Percentiles rank a stretch among this genome's conserved stretches.
These are phyloP conservation scores for Poa annua DNA, from an alignment of 176 grass and related monocot genomes.

Conservation along the genomic window DNA sequence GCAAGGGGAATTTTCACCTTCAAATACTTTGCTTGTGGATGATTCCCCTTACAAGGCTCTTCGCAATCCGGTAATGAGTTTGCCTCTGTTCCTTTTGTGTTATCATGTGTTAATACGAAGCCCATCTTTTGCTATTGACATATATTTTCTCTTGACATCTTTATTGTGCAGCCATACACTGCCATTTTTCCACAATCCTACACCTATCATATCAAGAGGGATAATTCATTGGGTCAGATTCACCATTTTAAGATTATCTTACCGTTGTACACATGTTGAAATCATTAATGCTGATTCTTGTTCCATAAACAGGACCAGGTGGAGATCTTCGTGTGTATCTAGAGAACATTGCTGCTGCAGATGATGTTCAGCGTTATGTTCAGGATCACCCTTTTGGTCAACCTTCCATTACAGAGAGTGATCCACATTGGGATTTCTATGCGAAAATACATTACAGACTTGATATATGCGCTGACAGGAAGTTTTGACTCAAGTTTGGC, in stretches of 20 bases:
- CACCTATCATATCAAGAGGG: slow-evolving; percentile 48
- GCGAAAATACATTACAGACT: slow-evolving; percentile 54
- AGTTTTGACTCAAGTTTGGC: slow-evolving; percentile 7
- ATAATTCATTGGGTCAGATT: slow-evolving; percentile 80
- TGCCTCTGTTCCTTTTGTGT: background rate
- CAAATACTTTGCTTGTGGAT: slow-evolving; percentile 95
- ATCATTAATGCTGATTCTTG: slow-evolving; percentile 37
- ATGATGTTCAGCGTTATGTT: slow-evolving; percentile 79
- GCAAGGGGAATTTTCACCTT: slow-evolving; percentile 72
- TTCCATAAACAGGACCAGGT: slow-evolving; percentile 60
- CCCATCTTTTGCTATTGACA: slow-evolving; percentile 36
- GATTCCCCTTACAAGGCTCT: slow-evolving; percentile 97
- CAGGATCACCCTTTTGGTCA: slow-evolving; percentile 80
- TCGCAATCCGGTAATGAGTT: slow-evolving; percentile 78
- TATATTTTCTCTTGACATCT: slow-evolving; percentile 40
- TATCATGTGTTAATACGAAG: slow-evolving; percentile 16
- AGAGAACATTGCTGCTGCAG: slow-evolving; percentile 58
- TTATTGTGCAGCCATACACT: slow-evolving; percentile 68
- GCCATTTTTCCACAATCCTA: slow-evolving; percentile 85
- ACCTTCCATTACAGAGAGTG: slow-evolving; percentile 60
- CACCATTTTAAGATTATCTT: slow-evolving; percentile 38
- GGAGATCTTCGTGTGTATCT: slow-evolving; percentile 86
- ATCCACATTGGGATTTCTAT: slow-evolving; percentile 80
- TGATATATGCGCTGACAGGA: background rate
- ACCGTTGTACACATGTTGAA: background rate